phyloP scores from a whole-genome alignment of 2,329 filamentous ascomycete genomes.

The Diaporthe humulicola region DNA sequence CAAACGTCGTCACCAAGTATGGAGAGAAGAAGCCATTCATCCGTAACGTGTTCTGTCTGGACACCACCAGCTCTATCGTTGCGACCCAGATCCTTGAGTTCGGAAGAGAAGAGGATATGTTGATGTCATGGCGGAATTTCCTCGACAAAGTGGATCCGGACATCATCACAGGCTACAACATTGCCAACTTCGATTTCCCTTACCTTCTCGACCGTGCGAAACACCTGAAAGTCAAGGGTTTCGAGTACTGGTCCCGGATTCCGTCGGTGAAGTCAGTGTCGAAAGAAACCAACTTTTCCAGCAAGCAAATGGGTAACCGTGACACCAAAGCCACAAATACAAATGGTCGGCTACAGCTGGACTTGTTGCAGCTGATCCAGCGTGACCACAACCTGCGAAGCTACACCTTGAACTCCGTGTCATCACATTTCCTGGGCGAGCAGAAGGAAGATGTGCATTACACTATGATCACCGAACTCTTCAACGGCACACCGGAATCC shows the following conservation, averaged over 20 bases:
- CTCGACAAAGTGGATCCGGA: conserved; percentile 92
- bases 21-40: conserved; percentile 97
- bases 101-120: conserved; percentile 85
- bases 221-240: conserved; percentile 82
- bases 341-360: conserved; percentile 91
- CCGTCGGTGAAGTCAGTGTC: conserved; percentile 77
- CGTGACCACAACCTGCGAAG: conserved; percentile 95
- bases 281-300: conserved; percentile 89
- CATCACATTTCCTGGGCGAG: conserved; percentile 92
- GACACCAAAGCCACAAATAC: conserved; percentile 96
- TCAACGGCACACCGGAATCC: conserved; percentile 95
- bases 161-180: conserved; percentile 99
- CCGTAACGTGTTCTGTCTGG: conserved; percentile 94
- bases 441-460: conserved; percentile 99
- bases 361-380: conserved; percentile 94
- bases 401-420: conserved; percentile 97
- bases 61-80: conserved; percentile 92
- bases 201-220: conserved; percentile 92
- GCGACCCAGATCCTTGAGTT: conserved; percentile 94
- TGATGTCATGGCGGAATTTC: conserved; percentile 93
- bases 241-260: conserved; percentile 90
- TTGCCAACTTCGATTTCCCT: conserved; percentile 97
- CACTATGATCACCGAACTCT: conserved; percentile 98
- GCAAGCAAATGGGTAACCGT: conserved; percentile 97
- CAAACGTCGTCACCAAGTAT: conserved; percentile 93